phyloP scores from a whole-genome alignment of 345 rosid species.

The Ricinus communis region DNA sequence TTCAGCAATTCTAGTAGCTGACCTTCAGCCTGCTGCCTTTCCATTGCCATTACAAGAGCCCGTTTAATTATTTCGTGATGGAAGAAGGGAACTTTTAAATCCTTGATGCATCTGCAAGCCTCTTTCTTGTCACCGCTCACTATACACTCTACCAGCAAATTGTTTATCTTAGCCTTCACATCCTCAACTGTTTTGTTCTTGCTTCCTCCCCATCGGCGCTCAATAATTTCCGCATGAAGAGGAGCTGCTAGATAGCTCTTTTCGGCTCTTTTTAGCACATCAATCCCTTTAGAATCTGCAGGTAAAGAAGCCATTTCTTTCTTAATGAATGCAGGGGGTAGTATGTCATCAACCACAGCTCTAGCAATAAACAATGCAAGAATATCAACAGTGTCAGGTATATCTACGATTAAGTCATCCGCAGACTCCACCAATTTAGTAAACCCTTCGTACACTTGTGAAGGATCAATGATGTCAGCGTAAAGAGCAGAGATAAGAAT shows the following conservation, averaged over 20 bases:
- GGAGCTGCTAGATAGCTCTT: slow-evolving; percentile 77
- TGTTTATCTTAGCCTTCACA: slow-evolving; percentile 64
- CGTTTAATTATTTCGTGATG: slow-evolving; percentile 85
- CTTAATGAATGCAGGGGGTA: slow-evolving; percentile 75
- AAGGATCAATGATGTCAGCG: slow-evolving; percentile 60
- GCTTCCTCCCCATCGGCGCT: slow-evolving; percentile 77
- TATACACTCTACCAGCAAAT: slow-evolving; percentile 61
- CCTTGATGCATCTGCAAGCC: slow-evolving; percentile 78
- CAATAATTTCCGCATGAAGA: slow-evolving; percentile 70
- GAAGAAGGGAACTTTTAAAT: slow-evolving; percentile 75
- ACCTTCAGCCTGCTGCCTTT: slow-evolving; percentile 54
- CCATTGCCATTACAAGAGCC: slow-evolving; percentile 77
- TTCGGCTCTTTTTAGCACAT: slow-evolving; percentile 64
- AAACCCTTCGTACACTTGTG: slow-evolving; percentile 71
- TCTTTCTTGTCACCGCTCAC: slow-evolving; percentile 74
- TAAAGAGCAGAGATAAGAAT: slow-evolving; percentile 65
- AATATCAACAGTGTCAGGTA: slow-evolving; percentile 73
- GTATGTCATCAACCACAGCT: slow-evolving; percentile 83
- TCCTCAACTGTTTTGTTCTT: slow-evolving; percentile 79
- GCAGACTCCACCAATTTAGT: slow-evolving; percentile 64
- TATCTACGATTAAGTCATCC: slow-evolving; percentile 80
- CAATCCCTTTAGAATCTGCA: slow-evolving; percentile 54
- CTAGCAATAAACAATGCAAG: slow-evolving; percentile 76
- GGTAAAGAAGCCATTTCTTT: slow-evolving; percentile 51
- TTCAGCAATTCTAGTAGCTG: slow-evolving; percentile 57